Evolutionary conservation across 306 rosid species (phyloP).

Genomic region (Bauhinia variegata): DNA sequence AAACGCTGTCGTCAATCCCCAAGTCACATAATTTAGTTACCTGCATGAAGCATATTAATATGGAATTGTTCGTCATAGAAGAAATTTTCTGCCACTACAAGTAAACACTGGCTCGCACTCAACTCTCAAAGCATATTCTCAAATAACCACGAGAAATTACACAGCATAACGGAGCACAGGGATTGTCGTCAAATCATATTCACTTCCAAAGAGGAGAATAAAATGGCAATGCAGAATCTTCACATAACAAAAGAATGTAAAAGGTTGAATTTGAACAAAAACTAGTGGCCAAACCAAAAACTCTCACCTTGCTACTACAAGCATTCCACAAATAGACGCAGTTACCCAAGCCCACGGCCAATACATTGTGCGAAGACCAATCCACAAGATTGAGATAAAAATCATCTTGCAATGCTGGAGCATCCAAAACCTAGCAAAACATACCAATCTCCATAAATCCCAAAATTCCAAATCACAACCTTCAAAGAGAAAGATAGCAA

Average conservation of each 20-base stretch:
- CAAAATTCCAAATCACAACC: slow-evolving; percentile 24
- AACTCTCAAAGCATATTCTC: background rate
- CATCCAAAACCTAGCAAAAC: slow-evolving; percentile 77
- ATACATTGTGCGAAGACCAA: slow-evolving; percentile 94
- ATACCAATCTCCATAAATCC: slow-evolving; percentile 6
- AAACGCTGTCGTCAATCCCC: slow-evolving; percentile 88
- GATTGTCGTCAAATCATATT: slow-evolving; percentile 18
- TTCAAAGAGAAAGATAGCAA: background rate
- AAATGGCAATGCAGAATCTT: background rate
- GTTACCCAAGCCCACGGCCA: slow-evolving; percentile 94
- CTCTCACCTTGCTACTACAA: slow-evolving; percentile 85
- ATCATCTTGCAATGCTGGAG: slow-evolving; percentile 97
- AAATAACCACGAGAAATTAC: background rate
- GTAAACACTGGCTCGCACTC: slow-evolving; percentile 1
- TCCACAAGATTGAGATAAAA: slow-evolving; percentile 95
- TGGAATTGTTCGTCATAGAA: slow-evolving; percentile 5
- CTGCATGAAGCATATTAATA: slow-evolving; percentile 51
- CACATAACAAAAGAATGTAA: background rate
- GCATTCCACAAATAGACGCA: slow-evolving; percentile 99
- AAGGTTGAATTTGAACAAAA: slow-evolving; percentile 3
- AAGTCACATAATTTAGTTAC: slow-evolving; percentile 95
- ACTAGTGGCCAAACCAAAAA: background rate
- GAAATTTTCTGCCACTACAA: slow-evolving; percentile 3
- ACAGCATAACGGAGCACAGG: slow-evolving; percentile 7
- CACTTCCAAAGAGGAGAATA: background rate